Evolutionary conservation across 106 monocot species (phyloP).

Genomic region (Gastrodia elata): DNA sequence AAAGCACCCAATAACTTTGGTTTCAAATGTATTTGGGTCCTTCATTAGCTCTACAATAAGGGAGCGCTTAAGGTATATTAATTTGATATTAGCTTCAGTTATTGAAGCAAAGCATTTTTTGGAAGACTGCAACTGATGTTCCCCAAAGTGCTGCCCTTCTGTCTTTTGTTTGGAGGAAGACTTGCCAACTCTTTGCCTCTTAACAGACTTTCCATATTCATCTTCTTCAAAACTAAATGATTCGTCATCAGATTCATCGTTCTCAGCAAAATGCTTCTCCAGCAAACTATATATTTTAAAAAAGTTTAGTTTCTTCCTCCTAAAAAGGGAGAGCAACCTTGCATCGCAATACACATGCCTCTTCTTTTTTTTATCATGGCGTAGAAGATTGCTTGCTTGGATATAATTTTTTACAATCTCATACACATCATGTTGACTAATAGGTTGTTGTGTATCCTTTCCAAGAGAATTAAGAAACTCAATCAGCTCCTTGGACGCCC

Average conservation of each 20-base stretch:
- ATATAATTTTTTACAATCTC: constrained; percentile 55
- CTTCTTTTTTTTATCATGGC: constrained; percentile 47
- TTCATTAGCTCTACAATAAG: constrained; percentile 48
- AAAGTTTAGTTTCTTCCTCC: constrained; percentile 41
- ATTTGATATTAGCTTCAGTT: constrained; percentile 42
- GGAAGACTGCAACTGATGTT: constrained; percentile 7
- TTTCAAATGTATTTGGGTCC: constrained; percentile 46
- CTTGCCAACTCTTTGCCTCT: constrained; percentile 16
- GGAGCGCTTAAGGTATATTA: constrained; percentile 48
- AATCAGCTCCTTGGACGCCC: constrained; percentile 69
- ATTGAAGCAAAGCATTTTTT: constrained; percentile 44
- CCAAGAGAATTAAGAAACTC: constrained; percentile 52
- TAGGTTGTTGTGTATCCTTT: constrained; percentile 29
- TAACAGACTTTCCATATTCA: constrained; percentile 8
- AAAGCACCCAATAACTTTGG: constrained; percentile 64
- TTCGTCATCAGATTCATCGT: constrained; percentile 29
- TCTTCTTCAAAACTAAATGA: constrained; percentile 31
- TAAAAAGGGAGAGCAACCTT: constrained; percentile 43
- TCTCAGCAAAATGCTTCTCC: constrained; percentile 46
- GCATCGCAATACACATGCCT: constrained; percentile 46
- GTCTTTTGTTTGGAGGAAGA: constrained; percentile 8
- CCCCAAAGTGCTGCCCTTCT: constrained; percentile 1
- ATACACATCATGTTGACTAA: constrained; percentile 34
- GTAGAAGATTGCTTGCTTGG: constrained; percentile 40
- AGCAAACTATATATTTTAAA: constrained; percentile 40